Evolutionary conservation across 306 rosid genomes (phyloP).

Genomic region (Senna siamea): DNA sequence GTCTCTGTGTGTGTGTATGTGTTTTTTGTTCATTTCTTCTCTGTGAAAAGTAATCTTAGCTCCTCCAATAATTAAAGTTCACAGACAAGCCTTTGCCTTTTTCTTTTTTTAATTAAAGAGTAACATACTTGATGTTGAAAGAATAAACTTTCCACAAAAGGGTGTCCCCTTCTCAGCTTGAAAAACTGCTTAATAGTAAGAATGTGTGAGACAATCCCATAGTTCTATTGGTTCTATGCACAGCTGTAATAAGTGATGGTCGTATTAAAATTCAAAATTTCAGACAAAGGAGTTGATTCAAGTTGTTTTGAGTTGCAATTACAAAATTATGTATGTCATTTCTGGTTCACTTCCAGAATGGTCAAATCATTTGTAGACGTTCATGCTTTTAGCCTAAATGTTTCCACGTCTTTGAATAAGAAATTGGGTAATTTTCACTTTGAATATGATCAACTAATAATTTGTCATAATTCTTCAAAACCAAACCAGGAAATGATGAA

Average conservation of each 20-base stretch:
- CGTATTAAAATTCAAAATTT: constrained; percentile 8
- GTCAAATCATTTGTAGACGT: background rate
- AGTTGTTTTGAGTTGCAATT: constrained; percentile 8
- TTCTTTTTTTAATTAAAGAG: constrained; percentile 37
- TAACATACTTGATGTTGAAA: constrained; percentile 38
- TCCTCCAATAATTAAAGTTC: constrained; percentile 34
- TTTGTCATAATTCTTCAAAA: constrained; percentile 36
- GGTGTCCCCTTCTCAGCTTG: constrained; percentile 37
- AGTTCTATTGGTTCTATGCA: background rate
- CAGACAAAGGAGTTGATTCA: background rate
- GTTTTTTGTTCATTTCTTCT: background rate
- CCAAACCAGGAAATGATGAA: constrained; percentile 46
- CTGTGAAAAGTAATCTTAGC: constrained; percentile 36
- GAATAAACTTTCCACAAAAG: constrained; percentile 26
- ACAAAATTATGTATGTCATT: background rate
- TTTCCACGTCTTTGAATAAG: constrained; percentile 1
- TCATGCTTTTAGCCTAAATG: background rate
- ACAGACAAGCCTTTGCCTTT: constrained; percentile 34
- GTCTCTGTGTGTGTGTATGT: too few species aligned
- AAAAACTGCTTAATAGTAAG: constrained; percentile 36
- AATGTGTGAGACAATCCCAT: constrained; percentile 15
- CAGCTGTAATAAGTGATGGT: constrained; percentile 8
- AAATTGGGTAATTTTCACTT: constrained; percentile 8
- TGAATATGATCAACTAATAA: constrained; percentile 40
- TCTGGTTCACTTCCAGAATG: background rate